phyloP scores from a whole-genome alignment of 129 eudicot genomes.

The Sambucus nigra region DNA sequence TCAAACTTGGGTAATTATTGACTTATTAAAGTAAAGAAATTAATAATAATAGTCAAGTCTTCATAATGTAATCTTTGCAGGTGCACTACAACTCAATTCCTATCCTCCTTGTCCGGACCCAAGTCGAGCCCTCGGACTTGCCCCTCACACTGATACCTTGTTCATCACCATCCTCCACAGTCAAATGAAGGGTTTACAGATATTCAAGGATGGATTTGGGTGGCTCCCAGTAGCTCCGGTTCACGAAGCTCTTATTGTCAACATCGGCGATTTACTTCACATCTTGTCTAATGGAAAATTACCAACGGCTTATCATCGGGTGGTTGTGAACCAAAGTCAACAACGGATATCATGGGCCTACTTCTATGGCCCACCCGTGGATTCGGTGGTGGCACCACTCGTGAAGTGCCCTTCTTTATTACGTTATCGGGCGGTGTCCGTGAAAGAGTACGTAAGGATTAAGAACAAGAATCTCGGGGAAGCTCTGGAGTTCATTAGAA shows the following conservation, averaged over 20 bases:
- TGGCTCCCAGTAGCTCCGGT: slow-evolving; percentile 47
- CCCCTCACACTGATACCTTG: slow-evolving; percentile 62
- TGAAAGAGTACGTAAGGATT: slow-evolving; percentile 40
- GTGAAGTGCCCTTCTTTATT: slow-evolving; percentile 18
- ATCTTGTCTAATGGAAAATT: slow-evolving; percentile 52
- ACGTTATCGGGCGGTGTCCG: slow-evolving; percentile 37
- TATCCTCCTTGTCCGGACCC: slow-evolving; percentile 80
- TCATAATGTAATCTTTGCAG: too few species aligned
- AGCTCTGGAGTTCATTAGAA: slow-evolving; percentile 33
- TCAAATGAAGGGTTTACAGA: slow-evolving; percentile 42
- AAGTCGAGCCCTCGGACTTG: slow-evolving; percentile 45
- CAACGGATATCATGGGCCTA: slow-evolving; percentile 52
- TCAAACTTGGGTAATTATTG: too few species aligned
- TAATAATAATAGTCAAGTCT: too few species aligned
- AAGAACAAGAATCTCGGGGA: slow-evolving; percentile 38
- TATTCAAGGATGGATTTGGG: slow-evolving; percentile 35
- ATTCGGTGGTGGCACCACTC: slow-evolving; percentile 31
- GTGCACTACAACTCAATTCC: slow-evolving; percentile 66
- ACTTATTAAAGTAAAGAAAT: too few species aligned
- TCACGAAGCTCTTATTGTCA: slow-evolving; percentile 49
- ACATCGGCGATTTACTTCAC: slow-evolving; percentile 56
- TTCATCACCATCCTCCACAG: slow-evolving; percentile 59
- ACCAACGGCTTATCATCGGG: slow-evolving; percentile 42
- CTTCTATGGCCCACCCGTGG: slow-evolving; percentile 49
- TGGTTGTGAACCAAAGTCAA: slow-evolving; percentile 26